Base-by-base conservation (phyloP, 768 basidiomycete species). In the Mrakia frigida region DNA sequence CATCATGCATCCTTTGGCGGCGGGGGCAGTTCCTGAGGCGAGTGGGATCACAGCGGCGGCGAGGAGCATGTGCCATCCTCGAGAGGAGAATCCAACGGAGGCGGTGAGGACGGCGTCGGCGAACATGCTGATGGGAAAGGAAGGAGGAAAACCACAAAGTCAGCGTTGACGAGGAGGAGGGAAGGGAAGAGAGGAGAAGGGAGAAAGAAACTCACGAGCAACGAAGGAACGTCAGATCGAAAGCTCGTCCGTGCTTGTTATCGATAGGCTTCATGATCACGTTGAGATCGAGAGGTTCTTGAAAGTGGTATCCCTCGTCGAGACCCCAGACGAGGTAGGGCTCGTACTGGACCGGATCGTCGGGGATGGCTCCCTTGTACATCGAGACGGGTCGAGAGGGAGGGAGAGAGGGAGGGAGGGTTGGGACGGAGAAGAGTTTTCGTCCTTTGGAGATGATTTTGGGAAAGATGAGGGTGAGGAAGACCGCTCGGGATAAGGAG, bases 181-280 rank as follows among this genome's bases (percentile, higher is more conserved):
- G 10, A 60, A 39, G 33, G 33, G 33, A 65, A 33, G 23, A 65
- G 1, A 7, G 14, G 16, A 37, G 13, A n/a, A 18, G 28, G 28
- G n/a, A 25, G 33, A 50, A n/a, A n/a, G n/a, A n/a, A n/a, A n/a
- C n/a, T n/a, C n/a, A 50, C 46, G 46, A 50, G 65, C 77, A 80
- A 37, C 81, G 74, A 4, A 84, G 67, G 78, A 84, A 84, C 33
- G 77, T 70, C 5, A 84, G 79, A 70, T 84, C 83, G 73, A 82
- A 84, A 1, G 73, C 74, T 1, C 78, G 77, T 6, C 81, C 82
- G 59, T 82, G 80, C 21, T 37, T 43, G 21, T 33, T 41, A 59
- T 81, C 79, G n/a, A 81, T 80, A 1, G 82, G 79, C 13, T 43
- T 33, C 50, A 71, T 53, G 16, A 33, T 21, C 0, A 41, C 16